These are phyloP conservation scores for Trichosphaerium sp. DNA, from an alignment of 78 protist genomes.

Conservation along the genomic window DNA sequence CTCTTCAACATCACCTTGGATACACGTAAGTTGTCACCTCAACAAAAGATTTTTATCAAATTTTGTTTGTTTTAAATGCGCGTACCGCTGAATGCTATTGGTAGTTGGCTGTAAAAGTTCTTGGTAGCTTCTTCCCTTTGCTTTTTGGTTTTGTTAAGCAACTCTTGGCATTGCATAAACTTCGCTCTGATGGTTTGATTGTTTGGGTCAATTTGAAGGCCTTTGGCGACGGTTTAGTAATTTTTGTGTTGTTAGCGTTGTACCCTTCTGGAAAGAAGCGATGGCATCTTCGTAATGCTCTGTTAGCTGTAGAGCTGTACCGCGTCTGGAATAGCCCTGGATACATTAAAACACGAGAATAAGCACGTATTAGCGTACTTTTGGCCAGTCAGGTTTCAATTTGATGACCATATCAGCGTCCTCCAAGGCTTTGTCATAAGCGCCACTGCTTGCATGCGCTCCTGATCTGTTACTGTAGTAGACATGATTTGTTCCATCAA, in stretches of 20 bases:
- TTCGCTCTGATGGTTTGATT: too few species aligned
- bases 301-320: conserved; percentile 45
- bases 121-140: conserved; percentile 1
- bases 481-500: conserved; percentile 71
- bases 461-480: conserved; percentile 83
- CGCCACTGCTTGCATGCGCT: conserved; percentile 21
- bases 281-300: conserved; percentile 44
- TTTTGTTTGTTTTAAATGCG: too few species aligned
- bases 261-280: conserved; percentile 38
- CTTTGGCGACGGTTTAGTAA: background rate
- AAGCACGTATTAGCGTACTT: too few species aligned
- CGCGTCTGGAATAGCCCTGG: conserved; percentile 76
- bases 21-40: too few species aligned
- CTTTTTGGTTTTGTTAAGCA: conserved; percentile 3
- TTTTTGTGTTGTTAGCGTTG: too few species aligned
- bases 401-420: conserved; percentile 64
- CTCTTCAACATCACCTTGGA: too few species aligned
- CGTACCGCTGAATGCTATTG: background rate
- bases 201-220: conserved; percentile 47
- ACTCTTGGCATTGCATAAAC: conserved; percentile 2
- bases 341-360: background rate
- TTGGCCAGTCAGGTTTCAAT: conserved; percentile 74
- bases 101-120: too few species aligned
- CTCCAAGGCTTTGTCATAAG: conserved; percentile 64
- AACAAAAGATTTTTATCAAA: too few species aligned